phyloP scores from a whole-genome alignment of 2,329 filamentous ascomycete species.

The Fusarium palustre region DNA sequence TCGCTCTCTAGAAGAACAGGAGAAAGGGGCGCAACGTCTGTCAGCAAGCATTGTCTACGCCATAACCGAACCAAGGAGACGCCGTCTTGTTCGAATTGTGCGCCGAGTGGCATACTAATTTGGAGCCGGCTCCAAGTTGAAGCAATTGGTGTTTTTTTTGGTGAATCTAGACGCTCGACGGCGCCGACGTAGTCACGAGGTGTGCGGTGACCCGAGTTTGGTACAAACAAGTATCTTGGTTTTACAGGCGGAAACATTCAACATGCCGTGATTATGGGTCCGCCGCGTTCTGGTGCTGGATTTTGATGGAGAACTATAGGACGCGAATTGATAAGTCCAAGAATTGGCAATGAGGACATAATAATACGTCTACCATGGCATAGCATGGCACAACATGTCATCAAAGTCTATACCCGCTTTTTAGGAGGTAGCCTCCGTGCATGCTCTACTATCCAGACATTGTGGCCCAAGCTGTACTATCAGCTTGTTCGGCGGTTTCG shows the following conservation, averaged over 20 bases:
- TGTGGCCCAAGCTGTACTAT: conserved; percentile 31
- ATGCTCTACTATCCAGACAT: background rate
- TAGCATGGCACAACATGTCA: conserved; percentile 14
- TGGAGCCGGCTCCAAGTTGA: conserved; percentile 28
- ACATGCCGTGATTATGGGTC: conserved; percentile 2
- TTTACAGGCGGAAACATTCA: background rate
- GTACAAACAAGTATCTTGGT: conserved; percentile 8
- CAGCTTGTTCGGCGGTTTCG: conserved; percentile 16
- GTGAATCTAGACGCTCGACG: conserved; percentile 39
- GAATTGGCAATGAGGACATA: background rate
- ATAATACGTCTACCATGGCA: conserved; percentile 7
- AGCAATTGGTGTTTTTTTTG: conserved; percentile 31
- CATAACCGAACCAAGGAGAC: conserved; percentile 28
- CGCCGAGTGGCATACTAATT: conserved; percentile 37
- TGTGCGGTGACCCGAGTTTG: conserved; percentile 25
- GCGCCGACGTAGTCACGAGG: conserved; percentile 22
- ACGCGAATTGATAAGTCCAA: conserved; percentile 10
- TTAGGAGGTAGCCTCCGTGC: conserved; percentile 2
- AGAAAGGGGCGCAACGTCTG: conserved; percentile 40
- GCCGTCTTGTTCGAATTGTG: conserved; percentile 31
- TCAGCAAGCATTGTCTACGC: conserved; percentile 28
- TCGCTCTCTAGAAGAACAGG: conserved; percentile 26
- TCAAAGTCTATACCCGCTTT: conserved; percentile 16
- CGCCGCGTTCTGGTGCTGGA: background rate
- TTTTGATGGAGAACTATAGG: conserved; percentile 6